Conservation (phyloP, 768 basidiomycete species). For the Tephrocybe sp. region DNA sequence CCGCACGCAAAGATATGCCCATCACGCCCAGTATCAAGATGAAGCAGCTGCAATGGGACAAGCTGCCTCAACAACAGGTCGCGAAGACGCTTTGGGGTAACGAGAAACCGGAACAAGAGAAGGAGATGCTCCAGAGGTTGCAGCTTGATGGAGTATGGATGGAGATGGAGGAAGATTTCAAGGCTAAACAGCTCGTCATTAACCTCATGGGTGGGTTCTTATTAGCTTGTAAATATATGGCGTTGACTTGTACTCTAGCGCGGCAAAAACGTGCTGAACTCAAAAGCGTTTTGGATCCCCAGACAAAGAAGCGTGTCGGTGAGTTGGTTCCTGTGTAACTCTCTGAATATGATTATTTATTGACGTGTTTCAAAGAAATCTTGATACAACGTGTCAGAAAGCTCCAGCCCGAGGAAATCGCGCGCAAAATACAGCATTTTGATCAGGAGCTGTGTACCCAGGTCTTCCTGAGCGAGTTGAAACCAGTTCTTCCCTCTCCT, state of each 20-base stretch:
- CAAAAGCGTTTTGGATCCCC: constrained; percentile 86
- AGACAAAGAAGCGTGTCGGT: constrained; percentile 95
- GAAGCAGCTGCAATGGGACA: constrained; percentile 99
- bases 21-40: constrained; percentile 88
- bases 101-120: constrained; percentile 66
- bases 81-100: constrained; percentile 84
- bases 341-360: not conserved
- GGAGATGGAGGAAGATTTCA: constrained; percentile 98
- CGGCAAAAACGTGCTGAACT: constrained; percentile 87
- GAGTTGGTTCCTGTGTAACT: constrained; percentile 29
- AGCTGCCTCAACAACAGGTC: constrained; percentile 87
- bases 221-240: not conserved
- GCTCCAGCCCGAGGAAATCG: constrained; percentile 85
- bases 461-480: constrained; percentile 85
- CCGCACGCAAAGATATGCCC: constrained; percentile 80
- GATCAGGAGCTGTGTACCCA: constrained; percentile 87
- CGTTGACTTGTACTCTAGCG: constrained; percentile 39
- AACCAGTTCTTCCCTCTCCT: constrained; percentile 85
- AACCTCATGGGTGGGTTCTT: constrained; percentile 75
- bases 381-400: constrained; percentile 86
- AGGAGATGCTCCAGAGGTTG: constrained; percentile 80
- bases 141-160: constrained; percentile 87
- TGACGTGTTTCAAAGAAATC: constrained; percentile 62
- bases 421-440: constrained; percentile 79
- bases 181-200: constrained; percentile 91